phyloP scores from a whole-genome alignment of 2,329 filamentous ascomycete species.

The Pseudohalonectria lignicola region DNA sequence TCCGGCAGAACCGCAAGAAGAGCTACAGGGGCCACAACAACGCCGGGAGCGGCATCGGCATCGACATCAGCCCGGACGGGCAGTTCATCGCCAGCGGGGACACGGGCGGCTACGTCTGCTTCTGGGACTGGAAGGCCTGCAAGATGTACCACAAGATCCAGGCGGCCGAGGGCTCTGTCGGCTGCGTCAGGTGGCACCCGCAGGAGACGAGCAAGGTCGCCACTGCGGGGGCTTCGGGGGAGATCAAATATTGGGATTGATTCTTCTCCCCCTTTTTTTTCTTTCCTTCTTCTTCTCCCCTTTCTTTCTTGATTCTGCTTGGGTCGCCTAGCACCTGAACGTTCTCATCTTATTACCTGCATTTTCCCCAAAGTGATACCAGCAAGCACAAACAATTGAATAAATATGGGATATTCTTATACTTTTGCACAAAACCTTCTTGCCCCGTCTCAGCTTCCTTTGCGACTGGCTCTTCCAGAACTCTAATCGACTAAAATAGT shows the following conservation, averaged over 20 bases:
- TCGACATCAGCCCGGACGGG: slow-evolving; percentile 81
- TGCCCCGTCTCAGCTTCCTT: too few relatives aligned
- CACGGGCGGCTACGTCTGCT: slow-evolving; percentile 79
- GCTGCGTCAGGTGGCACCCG: slow-evolving; percentile 92
- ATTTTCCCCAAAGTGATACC: too few relatives aligned
- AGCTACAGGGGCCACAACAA: slow-evolving; percentile 93
- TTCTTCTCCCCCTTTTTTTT: too few relatives aligned
- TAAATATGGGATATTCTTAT: too few relatives aligned
- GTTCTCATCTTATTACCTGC: too few relatives aligned
- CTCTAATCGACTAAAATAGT: too few relatives aligned
- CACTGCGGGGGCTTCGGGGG: slow-evolving; percentile 79
- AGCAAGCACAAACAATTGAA: too few relatives aligned
- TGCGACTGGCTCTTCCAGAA: too few relatives aligned
- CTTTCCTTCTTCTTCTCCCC: too few relatives aligned
- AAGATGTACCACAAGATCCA: slow-evolving; percentile 98
- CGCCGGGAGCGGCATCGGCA: slow-evolving; percentile 83
- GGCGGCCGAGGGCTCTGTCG: slow-evolving; percentile 70
- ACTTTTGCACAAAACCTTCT: too few relatives aligned
- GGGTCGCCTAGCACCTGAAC: too few relatives aligned
- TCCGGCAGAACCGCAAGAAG: slow-evolving; percentile 96
- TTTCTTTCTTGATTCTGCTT: too few relatives aligned
- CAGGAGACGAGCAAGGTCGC: slow-evolving; percentile 92
- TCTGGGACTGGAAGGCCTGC: slow-evolving; percentile 99
- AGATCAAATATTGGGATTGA: slow-evolving; percentile 93
- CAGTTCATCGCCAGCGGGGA: slow-evolving; percentile 86